These are phyloP conservation scores for Suhomyces faveliae DNA, from an alignment of 805 yeast species.

Conservation along the genomic window DNA sequence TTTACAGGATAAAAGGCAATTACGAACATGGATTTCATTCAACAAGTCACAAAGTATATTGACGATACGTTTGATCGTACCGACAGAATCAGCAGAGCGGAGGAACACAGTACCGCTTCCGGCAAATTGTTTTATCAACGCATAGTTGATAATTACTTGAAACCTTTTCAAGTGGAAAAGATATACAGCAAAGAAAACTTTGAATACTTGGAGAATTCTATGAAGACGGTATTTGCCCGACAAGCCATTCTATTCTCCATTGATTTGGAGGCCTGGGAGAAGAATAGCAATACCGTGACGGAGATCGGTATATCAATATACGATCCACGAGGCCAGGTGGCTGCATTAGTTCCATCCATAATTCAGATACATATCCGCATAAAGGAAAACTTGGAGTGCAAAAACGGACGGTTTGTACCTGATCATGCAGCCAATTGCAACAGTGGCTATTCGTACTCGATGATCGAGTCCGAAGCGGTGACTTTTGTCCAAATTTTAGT, in stretches of 20 bases:
- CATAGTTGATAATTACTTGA: neutral
- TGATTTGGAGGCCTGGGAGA: constrained; percentile 60
- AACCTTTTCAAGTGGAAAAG: neutral
- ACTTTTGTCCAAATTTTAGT: constrained; percentile 42
- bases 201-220: constrained; percentile 10
- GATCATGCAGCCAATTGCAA: constrained; percentile 52
- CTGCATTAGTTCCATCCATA: constrained; percentile 39
- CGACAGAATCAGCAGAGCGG: no score
- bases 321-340: constrained; percentile 49
- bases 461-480: constrained; percentile 37
- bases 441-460: constrained; percentile 47
- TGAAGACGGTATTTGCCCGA: constrained; percentile 22
- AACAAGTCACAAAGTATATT: no score
- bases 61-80: no score
- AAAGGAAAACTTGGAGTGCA: constrained; percentile 38
- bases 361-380: constrained; percentile 44
- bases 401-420: constrained; percentile 55
- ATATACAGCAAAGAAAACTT: neutral
- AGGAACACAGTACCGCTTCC: no score
- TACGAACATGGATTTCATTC: no score
- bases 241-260: constrained; percentile 41
- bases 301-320: constrained; percentile 59
- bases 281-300: constrained; percentile 40
- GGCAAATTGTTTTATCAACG: neutral
- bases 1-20: neutral